Conservation (phyloP, 2,329 filamentous ascomycete species). For the Cordyceps pruinosa region DNA sequence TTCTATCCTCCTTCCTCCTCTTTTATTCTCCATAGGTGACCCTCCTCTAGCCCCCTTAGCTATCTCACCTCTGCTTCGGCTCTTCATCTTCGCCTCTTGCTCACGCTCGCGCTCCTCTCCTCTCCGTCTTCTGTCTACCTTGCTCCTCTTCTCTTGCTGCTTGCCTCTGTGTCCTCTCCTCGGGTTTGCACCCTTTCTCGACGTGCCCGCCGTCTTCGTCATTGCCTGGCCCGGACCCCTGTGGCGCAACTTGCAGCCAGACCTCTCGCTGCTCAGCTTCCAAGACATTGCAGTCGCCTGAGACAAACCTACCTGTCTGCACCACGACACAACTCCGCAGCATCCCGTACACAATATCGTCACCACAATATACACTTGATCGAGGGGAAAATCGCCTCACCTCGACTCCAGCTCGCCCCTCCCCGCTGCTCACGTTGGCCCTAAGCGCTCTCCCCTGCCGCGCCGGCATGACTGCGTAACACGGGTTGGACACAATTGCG, state of each 20-base stretch:
- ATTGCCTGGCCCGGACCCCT: background rate
- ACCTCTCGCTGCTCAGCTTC: background rate
- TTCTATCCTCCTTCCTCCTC: background rate
- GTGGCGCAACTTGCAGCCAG: background rate
- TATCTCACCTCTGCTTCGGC: background rate
- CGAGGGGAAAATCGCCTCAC: background rate
- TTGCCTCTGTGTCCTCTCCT: background rate
- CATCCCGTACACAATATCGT: slow-evolving; percentile 6
- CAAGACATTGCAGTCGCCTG: slow-evolving; percentile 7
- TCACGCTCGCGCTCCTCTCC: too few species aligned
- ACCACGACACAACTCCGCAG: slow-evolving; percentile 2
- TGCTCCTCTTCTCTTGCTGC: background rate
- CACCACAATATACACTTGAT: slow-evolving; percentile 4
- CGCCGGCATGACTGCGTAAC: slow-evolving; percentile 5
- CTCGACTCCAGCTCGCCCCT: background rate
- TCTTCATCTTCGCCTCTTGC: background rate
- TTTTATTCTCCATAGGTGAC: background rate
- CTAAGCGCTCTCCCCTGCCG: background rate
- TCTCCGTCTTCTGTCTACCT: background rate
- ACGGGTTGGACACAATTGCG: background rate
- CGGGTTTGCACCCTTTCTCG: background rate
- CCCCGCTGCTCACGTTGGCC: background rate
- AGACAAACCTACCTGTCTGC: slow-evolving; percentile 4
- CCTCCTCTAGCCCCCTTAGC: background rate
- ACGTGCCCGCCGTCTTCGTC: background rate